phyloP scores from a whole-genome alignment of 257 asterid species.

The Phtheirospermum japonicum region DNA sequence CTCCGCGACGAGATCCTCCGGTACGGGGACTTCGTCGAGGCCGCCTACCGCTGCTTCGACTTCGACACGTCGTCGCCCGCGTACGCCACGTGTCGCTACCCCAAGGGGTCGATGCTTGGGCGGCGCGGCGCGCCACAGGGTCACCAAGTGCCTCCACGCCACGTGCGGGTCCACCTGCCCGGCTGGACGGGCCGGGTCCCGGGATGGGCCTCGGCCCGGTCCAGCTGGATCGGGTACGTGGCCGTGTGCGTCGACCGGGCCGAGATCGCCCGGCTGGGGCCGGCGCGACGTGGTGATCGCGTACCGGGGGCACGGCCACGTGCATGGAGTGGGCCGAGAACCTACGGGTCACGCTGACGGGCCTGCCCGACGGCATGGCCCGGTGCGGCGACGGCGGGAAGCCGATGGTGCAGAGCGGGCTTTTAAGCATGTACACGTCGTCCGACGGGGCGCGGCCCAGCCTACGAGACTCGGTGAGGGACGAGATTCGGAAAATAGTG shows the following conservation, averaged over 20 bases:
- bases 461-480: conserved; percentile 41
- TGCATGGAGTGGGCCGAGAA: conserved; percentile 85
- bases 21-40: conserved; percentile 80
- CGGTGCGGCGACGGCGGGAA: conserved; percentile 14
- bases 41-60: conserved; percentile 69
- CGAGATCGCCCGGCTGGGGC: conserved; percentile 63
- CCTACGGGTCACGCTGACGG: conserved; percentile 54
- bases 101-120: conserved; percentile 37
- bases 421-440: conserved; percentile 75
- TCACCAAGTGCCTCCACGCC: conserved; percentile 55
- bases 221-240: conserved; percentile 93
- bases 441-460: conserved; percentile 30
- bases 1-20: conserved; percentile 69
- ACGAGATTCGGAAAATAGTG: conserved; percentile 43
- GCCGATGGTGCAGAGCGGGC: conserved; percentile 80
- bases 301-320: conserved; percentile 87
- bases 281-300: conserved; percentile 87
- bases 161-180: conserved; percentile 73
- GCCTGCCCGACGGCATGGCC: conserved; percentile 56
- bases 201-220: conserved; percentile 46
- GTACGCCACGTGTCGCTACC: conserved; percentile 45
- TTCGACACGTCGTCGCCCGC: conserved; percentile 62
- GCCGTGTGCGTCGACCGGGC: conserved; percentile 69
- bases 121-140: conserved; percentile 41
- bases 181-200: conserved; percentile 48